Base-by-base conservation (phyloP, 164 flowering plant genomes). In the Chloranthus sessilifolius region DNA sequence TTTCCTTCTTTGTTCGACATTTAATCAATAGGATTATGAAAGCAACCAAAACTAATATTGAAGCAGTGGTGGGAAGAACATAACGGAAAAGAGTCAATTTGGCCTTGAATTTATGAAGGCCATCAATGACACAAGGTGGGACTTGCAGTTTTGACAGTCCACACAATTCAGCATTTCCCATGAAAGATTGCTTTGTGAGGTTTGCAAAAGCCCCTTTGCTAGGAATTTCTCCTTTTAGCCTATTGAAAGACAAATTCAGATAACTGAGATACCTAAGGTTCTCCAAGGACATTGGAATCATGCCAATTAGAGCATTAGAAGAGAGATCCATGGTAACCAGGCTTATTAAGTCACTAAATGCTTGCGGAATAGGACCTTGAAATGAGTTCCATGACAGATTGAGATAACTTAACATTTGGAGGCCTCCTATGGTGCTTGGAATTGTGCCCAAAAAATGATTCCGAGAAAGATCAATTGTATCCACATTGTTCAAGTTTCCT, bases 161-260 rank as follows among this genome's bases (percentile, higher is more conserved):
- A 11, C 48, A 41, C 15, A 33, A 30, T 11, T n/a, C 22, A 1
- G 23, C 5, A 14, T 47, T 47, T 16, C 51, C 36, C n/a, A 6
- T 20, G n/a, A 50, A 22, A 25, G 20, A 50, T 10, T 25, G 12
- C 5, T 29, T 33, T 22, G 55, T 22, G 0, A 23, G 20, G 26
- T 62, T 50, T 14, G 16, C 20, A 22, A 62, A 56, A 14, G 38
- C 35, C 6, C 66, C 61, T 43, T 7, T 11, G 6, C 24, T 26
- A 11, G 66, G 66, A 25, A 62, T 44, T 36, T 49, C 51, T 41
- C 66, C 66, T 24, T 62, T 31, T 16, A 62, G 52, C 43, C 11
- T 42, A 38, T 62, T 62, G 37, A 23, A 36, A 31, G 66, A 62
- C 9, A 54, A 31, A 43, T 54, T 54, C 30, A 54, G 22, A 10